Evolutionary conservation across 78 protist genomes (phyloP).

Genomic region (Andalucia godoyi): DNA sequence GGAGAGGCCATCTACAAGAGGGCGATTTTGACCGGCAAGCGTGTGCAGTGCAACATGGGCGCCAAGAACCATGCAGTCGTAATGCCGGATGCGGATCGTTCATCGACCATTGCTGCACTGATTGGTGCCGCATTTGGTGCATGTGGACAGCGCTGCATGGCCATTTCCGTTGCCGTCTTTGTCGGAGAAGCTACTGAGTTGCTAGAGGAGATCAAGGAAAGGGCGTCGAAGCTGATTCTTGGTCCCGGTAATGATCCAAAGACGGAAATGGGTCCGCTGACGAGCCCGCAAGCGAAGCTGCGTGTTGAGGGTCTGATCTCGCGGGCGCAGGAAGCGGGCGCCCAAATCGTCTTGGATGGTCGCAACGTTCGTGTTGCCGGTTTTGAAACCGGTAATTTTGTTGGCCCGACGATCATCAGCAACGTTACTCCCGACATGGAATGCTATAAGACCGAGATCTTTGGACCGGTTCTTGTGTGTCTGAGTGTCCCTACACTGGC

Average conservation of each 20-base stretch:
- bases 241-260: conserved; percentile 25
- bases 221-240: conserved; percentile 51
- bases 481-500: conserved; percentile 74
- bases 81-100: conserved; percentile 83
- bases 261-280: conserved; percentile 84
- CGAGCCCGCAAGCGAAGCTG: conserved; percentile 56
- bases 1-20: conserved; percentile 63
- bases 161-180: conserved; percentile 76
- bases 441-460: conserved; percentile 84
- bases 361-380: conserved; percentile 34
- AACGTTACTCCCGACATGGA: conserved; percentile 57
- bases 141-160: conserved; percentile 99
- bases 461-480: conserved; percentile 84
- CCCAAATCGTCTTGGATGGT: conserved; percentile 72
- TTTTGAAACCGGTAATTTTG: conserved; percentile 74
- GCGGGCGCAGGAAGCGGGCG: conserved; percentile 65
- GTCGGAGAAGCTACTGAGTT: conserved; percentile 73
- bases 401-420: conserved; percentile 86
- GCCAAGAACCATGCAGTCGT: conserved; percentile 96
- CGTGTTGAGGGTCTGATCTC: conserved; percentile 52
- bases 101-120: conserved; percentile 68
- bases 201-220: conserved; percentile 67
- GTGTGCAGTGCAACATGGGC: conserved; percentile 86
- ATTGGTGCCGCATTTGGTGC: conserved; percentile 93
- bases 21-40: conserved; percentile 85